phyloP scores from a whole-genome alignment of 1,284 basidiomycete genomes.

The Xerocomus minutiporus region DNA sequence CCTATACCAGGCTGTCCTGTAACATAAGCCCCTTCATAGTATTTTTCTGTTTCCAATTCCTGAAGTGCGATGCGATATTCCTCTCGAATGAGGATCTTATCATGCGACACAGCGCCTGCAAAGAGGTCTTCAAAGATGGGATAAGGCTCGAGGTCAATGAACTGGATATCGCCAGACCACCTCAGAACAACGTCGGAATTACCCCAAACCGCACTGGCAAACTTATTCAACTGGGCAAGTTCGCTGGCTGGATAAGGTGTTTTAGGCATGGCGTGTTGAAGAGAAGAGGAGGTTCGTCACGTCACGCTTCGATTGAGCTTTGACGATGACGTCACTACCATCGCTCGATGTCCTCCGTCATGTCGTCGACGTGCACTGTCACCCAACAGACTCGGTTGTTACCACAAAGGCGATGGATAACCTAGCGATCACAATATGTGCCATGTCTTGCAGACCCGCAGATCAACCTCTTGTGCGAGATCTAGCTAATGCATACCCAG shows the following conservation, averaged over 20 bases:
- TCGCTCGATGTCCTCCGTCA: conserved; percentile 50
- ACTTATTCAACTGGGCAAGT: background rate
- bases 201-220: too few species aligned
- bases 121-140: background rate
- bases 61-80: too few species aligned
- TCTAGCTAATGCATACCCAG: conserved; percentile 53
- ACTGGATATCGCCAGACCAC: too few species aligned
- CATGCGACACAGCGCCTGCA: background rate
- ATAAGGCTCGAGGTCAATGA: background rate
- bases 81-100: too few species aligned
- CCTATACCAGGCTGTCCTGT: too few species aligned
- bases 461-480: conserved; percentile 65
- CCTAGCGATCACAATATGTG: conserved; percentile 62
- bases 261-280: too few species aligned
- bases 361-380: conserved; percentile 75
- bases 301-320: too few species aligned
- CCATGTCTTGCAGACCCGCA: conserved; percentile 61
- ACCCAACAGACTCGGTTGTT: conserved; percentile 67
- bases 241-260: too few species aligned
- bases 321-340: conserved; percentile 10
- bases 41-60: too few species aligned
- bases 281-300: too few species aligned
- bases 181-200: too few species aligned
- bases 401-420: conserved; percentile 43
- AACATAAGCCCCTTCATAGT: too few species aligned